phyloP scores from a whole-genome alignment of 495 filamentous ascomycete species.

The Penicillium cosmopolitanum region DNA sequence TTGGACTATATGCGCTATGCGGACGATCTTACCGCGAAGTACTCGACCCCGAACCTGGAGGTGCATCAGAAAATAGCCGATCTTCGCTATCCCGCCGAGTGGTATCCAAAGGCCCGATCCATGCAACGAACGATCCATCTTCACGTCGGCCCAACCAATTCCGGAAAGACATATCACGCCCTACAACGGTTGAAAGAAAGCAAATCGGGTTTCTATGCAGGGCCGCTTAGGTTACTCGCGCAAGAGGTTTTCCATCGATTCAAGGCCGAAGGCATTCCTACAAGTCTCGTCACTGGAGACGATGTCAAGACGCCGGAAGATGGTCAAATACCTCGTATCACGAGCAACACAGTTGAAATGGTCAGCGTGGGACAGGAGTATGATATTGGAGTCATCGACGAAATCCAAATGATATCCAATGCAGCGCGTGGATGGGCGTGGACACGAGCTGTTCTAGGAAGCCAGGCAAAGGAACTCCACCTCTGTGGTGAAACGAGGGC shows the following conservation, averaged over 20 bases:
- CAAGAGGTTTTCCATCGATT: conserved; percentile 91
- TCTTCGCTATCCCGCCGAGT: conserved; percentile 82
- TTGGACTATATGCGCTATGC: conserved; percentile 64
- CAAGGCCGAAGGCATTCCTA: conserved; percentile 70
- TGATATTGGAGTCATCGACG: conserved; percentile 95
- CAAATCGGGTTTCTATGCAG: conserved; percentile 83
- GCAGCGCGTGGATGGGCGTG: conserved; percentile 88
- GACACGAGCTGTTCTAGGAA: conserved; percentile 89
- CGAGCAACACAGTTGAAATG: conserved; percentile 97
- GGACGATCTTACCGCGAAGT: conserved; percentile 45
- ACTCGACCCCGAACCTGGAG: conserved; percentile 51
- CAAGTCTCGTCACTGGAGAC: conserved; percentile 88
- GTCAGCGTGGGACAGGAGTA: conserved; percentile 67
- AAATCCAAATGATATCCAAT: conserved; percentile 96
- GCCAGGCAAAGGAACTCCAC: conserved; percentile 86
- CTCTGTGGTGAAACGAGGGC: conserved; percentile 88
- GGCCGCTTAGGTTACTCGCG: conserved; percentile 86
- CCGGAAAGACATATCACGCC: conserved; percentile 96
- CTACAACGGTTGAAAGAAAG: conserved; percentile 81
- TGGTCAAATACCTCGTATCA: conserved; percentile 55
- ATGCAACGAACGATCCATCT: conserved; percentile 84
- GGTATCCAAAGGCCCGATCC: conserved; percentile 81
- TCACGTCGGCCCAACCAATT: conserved; percentile 97
- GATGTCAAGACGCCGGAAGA: conserved; percentile 65
- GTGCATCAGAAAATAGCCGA: conserved; percentile 73